phyloP scores from a whole-genome alignment of 2,329 filamentous ascomycete genomes.

The Dactylellina sp. region DNA sequence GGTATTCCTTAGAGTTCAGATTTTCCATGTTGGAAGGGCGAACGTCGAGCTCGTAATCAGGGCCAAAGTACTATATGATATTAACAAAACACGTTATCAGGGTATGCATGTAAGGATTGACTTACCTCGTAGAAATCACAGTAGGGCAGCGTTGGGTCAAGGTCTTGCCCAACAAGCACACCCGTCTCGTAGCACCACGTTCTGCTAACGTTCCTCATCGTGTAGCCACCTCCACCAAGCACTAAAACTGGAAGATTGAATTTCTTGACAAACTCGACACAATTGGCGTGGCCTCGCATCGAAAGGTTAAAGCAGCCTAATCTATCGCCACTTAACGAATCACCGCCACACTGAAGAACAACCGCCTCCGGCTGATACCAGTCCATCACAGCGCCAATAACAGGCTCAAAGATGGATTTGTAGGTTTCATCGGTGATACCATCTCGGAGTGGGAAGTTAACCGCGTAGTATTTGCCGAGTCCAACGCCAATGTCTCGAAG shows the following conservation, averaged over 20 bases:
- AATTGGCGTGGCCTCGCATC: constrained; percentile 91
- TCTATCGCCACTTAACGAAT: constrained; percentile 91
- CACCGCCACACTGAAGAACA: constrained; percentile 93
- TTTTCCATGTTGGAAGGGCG: constrained; percentile 79
- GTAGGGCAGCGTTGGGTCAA: constrained; percentile 74
- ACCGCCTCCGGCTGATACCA: constrained; percentile 91
- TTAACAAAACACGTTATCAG: constrained; percentile 34
- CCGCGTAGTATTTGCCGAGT: constrained; percentile 85
- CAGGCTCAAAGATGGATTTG: constrained; percentile 81
- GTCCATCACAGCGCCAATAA: constrained; percentile 81
- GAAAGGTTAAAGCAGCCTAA: constrained; percentile 97
- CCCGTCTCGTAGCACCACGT: constrained; percentile 97
- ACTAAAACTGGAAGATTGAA: constrained; percentile 85
- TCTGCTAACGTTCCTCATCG: constrained; percentile 92
- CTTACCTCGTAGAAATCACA: constrained; percentile 77
- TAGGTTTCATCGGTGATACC: constrained; percentile 94
- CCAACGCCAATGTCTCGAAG: constrained; percentile 88
- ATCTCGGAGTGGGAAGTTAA: constrained; percentile 91
- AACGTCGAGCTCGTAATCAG: constrained; percentile 77
- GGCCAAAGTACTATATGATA: constrained; percentile 71
- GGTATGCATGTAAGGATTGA: neutral
- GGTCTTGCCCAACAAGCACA: constrained; percentile 71
- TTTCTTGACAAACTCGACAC: constrained; percentile 87
- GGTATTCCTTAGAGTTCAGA: constrained; percentile 75
- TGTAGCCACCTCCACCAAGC: constrained; percentile 95